Conservation (phyloP, 140 eudicot genomes). For the Oenanthe javanica region DNA sequence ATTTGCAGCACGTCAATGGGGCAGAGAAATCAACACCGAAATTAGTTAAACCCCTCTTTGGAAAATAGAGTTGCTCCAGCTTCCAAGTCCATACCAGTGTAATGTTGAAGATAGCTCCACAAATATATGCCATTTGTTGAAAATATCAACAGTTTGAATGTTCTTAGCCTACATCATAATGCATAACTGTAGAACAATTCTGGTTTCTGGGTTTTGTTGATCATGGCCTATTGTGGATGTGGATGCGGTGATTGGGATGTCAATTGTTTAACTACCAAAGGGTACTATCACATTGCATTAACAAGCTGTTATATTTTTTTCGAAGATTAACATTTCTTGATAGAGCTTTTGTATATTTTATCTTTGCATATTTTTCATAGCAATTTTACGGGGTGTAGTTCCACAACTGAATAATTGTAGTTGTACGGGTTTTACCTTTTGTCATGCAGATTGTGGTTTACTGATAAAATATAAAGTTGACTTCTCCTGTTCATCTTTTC, state of each 20-base stretch:
- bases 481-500: neutral
- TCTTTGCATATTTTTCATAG: neutral
- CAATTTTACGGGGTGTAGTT: neutral
- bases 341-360: neutral
- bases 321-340: neutral
- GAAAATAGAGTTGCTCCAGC: neutral
- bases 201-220: neutral
- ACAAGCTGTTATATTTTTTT: neutral
- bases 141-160: neutral
- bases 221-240: neutral
- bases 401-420: neutral
- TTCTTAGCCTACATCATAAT: neutral
- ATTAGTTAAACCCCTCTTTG: neutral
- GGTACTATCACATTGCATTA: neutral
- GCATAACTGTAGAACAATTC: neutral
- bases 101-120: neutral
- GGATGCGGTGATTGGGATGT: neutral
- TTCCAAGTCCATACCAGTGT: neutral
- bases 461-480: neutral
- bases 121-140: neutral
- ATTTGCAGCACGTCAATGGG: neutral
- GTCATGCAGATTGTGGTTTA: neutral
- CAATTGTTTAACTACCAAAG: neutral
- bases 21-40: neutral
- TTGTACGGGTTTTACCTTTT: neutral